Conservation (phyloP, 331 rosid genomes). For the Quercus phellos region DNA sequence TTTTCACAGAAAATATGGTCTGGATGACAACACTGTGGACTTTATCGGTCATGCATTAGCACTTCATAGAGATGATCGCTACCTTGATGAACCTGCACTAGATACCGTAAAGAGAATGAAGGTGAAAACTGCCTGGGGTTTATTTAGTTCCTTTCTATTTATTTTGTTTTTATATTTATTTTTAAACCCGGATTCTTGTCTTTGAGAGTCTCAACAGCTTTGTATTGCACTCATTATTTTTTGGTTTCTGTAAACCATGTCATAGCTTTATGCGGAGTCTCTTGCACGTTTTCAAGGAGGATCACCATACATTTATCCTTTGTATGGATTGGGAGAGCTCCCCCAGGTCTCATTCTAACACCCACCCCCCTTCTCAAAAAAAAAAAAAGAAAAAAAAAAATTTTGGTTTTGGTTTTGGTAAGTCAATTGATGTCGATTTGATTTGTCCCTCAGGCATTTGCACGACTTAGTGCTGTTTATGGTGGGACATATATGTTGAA, state of each 20-base stretch:
- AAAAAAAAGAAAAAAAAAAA: not conserved
- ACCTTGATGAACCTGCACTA: slow-evolving; percentile 71
- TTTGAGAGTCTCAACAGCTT: slow-evolving; percentile 8
- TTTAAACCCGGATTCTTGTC: slow-evolving; percentile 1
- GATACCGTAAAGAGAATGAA: slow-evolving; percentile 88
- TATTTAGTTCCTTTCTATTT: not conserved
- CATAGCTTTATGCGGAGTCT: slow-evolving; percentile 89
- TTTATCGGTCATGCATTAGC: slow-evolving; percentile 84
- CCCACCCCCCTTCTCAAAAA: not conserved
- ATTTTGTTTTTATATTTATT: not conserved
- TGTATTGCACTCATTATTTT: slow-evolving; percentile 15
- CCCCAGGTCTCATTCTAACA: slow-evolving; percentile 64
- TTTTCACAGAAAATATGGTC: slow-evolving; percentile 71
- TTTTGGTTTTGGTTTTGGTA: slow-evolving; percentile 12
- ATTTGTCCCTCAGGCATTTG: slow-evolving; percentile 65
- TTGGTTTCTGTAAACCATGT: slow-evolving; percentile 3
- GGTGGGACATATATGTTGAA: slow-evolving; percentile 98
- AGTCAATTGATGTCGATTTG: not conserved
- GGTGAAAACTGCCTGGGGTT: slow-evolving; percentile 31
- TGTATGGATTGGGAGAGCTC: slow-evolving; percentile 98
- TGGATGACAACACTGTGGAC: slow-evolving; percentile 75
- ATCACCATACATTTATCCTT: slow-evolving; percentile 94
- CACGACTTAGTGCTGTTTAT: slow-evolving; percentile 96
- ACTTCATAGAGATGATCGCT: slow-evolving; percentile 78
- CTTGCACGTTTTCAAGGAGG: slow-evolving; percentile 98